Evolutionary conservation across 169 alveolate species (phyloP).

Genomic region (Plasmodium billcollinsi): DNA sequence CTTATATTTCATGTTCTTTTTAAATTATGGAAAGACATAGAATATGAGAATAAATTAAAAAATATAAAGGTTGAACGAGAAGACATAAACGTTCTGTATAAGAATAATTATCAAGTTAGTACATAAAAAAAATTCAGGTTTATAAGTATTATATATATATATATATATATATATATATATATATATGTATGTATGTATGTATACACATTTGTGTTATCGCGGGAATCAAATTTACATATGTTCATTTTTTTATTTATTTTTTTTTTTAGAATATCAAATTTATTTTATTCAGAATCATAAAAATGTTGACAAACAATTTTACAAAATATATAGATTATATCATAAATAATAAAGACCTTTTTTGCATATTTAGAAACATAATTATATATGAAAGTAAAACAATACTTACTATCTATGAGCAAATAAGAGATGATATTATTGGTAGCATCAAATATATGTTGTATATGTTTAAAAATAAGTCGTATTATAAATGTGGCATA

Average conservation of each 20-base stretch:
- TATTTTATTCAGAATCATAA: slow-evolving; percentile 24
- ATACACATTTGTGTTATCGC: too few species aligned
- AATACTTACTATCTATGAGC: slow-evolving; percentile 14
- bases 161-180: too few species aligned
- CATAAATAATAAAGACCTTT: slow-evolving; percentile 1
- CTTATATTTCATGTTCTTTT: slow-evolving; percentile 21
- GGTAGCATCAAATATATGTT: not conserved
- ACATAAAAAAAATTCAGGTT: too few species aligned
- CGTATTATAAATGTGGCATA: too few species aligned
- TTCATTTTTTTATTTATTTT: not conserved
- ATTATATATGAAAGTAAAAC: slow-evolving; percentile 40
- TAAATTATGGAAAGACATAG: slow-evolving; percentile 23
- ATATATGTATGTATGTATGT: too few species aligned
- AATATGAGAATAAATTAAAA: not conserved
- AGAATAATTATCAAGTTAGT: too few species aligned
- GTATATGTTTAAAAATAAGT: too few species aligned
- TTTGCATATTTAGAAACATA: slow-evolving; percentile 4
- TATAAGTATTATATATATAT: too few species aligned
- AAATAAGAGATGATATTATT: slow-evolving; percentile 12
- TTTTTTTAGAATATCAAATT: slow-evolving; percentile 18
- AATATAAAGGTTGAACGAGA: too few species aligned
- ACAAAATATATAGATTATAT: slow-evolving; percentile 25
- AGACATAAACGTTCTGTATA: too few species aligned
- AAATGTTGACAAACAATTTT: slow-evolving; percentile 28
- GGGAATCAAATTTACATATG: too few species aligned